Evolutionary conservation across 352 stramenopile species (phyloP), one percentile per base, ranked within the genome.

Genomic region (Phytophthora crassamura): DNA sequence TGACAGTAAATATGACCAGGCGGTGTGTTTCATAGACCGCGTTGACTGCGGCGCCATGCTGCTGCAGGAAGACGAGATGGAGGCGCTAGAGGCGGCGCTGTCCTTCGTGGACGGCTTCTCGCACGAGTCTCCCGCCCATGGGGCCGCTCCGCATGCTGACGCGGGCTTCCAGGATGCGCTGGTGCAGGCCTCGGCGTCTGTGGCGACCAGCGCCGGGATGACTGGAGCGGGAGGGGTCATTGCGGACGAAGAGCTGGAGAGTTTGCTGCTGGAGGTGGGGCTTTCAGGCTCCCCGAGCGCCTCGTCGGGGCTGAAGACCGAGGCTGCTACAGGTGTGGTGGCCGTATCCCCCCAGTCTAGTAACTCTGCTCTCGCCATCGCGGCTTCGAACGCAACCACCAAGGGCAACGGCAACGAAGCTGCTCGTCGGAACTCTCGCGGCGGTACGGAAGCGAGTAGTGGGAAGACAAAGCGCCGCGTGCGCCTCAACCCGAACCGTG

Each of bases 81-180:
- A 69, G 51, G 72, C 69, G 20, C 55, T 82, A 15, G 74, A 74
- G 59, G 74, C 69, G 35, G 69, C 74, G 58, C 67, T 82, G 16
- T 72, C 59, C 47, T 77, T 77, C 40, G 54, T 78, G 10, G 69
- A 77, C 35, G 56, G 58, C 41, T 77, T 73, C 25, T 30, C 62
- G 2, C 62, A 72, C 50, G 54, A 61, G 25, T 38, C 57, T 2
- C 15, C 50, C 14, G 41, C n/a, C 2, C n/a, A 61, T 12, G 32
- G 36, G 6, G 20, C 15, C 10, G 12, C 20, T 1, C 49, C 9
- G 2, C 53, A 61, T 22, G 3, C 4, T 22, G 32, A 35, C 30
- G 25, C 32, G 8, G 33, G 18, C 11, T 25, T 67, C 10, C 33
- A 32, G 6, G 16, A 4, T 1, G 16, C 55, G 12, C 18, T 42